Evolutionary conservation across 2,329 filamentous ascomycete species (phyloP).

Genomic region (Pseudogymnoascus verrucosus): DNA sequence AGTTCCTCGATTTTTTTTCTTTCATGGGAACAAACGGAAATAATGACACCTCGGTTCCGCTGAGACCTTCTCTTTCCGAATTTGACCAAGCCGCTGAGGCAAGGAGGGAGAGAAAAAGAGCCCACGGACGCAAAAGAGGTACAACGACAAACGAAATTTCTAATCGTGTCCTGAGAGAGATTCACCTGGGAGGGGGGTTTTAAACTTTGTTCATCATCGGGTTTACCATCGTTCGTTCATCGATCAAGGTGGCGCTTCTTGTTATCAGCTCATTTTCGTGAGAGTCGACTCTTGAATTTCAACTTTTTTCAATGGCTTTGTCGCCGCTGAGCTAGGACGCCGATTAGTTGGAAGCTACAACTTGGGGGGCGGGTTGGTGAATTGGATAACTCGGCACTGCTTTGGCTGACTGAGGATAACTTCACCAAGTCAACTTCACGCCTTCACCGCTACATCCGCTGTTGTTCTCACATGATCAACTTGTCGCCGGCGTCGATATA

Average conservation of each 20-base stretch:
- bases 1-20: not conserved
- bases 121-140: not conserved
- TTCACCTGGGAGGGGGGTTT: not conserved
- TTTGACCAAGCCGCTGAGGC: not conserved
- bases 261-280: not conserved
- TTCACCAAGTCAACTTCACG: not conserved
- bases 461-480: not conserved
- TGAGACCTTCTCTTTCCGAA: not conserved
- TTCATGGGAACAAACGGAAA: not conserved
- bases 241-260: not conserved
- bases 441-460: not conserved
- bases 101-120: not conserved
- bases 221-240: not conserved
- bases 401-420: not conserved
- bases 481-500: not conserved
- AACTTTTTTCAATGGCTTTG: not conserved
- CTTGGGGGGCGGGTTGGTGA: not conserved
- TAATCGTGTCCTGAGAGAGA: not conserved
- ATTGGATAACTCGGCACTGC: not conserved
- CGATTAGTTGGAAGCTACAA: not conserved
- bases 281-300: not conserved
- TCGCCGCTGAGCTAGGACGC: not conserved
- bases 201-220: not conserved
- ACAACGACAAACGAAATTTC: not conserved
- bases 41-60: not conserved